Evolutionary conservation across 2,329 filamentous ascomycete genomes (phyloP), one percentile per base, ranked within the genome.

Genomic region (Cladorrhinum sp.): DNA sequence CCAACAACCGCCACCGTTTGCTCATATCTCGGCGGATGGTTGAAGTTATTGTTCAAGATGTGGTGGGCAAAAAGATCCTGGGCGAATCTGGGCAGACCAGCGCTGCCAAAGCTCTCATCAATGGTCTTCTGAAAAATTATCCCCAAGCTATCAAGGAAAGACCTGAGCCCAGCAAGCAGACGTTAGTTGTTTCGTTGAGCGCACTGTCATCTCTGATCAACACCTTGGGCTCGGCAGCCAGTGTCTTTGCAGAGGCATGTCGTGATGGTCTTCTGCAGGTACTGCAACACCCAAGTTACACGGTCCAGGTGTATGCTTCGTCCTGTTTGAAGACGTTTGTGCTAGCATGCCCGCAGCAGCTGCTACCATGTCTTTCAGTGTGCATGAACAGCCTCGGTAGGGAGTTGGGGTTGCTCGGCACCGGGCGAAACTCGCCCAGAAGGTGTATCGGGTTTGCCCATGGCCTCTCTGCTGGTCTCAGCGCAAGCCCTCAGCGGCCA

Each of bases 301-400:
- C 92, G 3, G 95, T 99, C 1, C 95, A 99, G 71, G 87, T 98
- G 2, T 90, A 95, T 69, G 88, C 92, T 1, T 91, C 95, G 3
- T 85, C 90, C 63, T 96, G 92, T 70, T 80, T 98, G 68, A 92
- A 94, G 67, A 86, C 84, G 0, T 95, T 98, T 70, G 91, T 96
- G 0, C 80, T 96, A 49, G 92, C 92, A 14, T 97, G 92, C 68
- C 95, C 95, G 3, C 91, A 96, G 67, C 94, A 98, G 71, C 84
- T 99, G 5, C 79, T 98, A 4, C 91, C 92, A 2, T 95, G 92
- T 65, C 86, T 98, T 18, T 96, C 94, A 0, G 91, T 98, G 51
- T 98, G 93, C 74, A 93, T 98, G 89, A 97, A 97, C 74, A 97
- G 92, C 72, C 83, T 99, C 62, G 91, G 87, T 63, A 84, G 95